phyloP scores from a whole-genome alignment of 2,329 filamentous ascomycete species.

The Fusarium sp. region DNA sequence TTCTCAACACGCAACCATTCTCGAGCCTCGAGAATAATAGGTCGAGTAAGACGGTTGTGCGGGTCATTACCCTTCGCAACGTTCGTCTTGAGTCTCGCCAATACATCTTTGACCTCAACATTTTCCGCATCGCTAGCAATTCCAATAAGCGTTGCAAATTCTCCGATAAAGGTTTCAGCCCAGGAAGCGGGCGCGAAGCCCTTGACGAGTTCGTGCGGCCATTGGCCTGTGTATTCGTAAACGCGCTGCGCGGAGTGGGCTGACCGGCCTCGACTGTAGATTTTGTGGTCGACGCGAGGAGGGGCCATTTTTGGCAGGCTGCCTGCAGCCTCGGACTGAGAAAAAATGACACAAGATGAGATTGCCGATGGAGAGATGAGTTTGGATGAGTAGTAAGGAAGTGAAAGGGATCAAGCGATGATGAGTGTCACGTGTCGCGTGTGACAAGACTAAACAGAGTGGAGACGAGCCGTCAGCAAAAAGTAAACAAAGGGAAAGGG shows the following conservation, averaged over 20 bases:
- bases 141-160: not conserved
- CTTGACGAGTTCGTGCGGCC: not conserved
- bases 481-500: not conserved
- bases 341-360: not conserved
- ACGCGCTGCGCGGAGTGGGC: conserved; percentile 4
- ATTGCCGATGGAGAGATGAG: not conserved
- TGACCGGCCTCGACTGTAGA: not conserved
- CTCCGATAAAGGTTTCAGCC: not conserved
- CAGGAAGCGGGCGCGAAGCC: not conserved
- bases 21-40: no score
- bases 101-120: not conserved
- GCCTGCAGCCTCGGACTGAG: not conserved
- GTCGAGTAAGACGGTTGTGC: no score
- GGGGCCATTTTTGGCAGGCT: not conserved
- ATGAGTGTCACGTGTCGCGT: not conserved
- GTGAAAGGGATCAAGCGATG: not conserved
- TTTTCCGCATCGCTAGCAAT: not conserved
- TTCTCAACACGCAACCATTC: not conserved
- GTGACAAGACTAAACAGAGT: not conserved
- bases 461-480: not conserved
- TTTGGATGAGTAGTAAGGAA: no score
- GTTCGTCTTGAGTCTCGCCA: not conserved
- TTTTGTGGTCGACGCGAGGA: not conserved
- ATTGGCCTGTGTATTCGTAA: not conserved
- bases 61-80: no score